phyloP scores from a whole-genome alignment of 345 rosid species.

The Moricandia moricandioides region DNA sequence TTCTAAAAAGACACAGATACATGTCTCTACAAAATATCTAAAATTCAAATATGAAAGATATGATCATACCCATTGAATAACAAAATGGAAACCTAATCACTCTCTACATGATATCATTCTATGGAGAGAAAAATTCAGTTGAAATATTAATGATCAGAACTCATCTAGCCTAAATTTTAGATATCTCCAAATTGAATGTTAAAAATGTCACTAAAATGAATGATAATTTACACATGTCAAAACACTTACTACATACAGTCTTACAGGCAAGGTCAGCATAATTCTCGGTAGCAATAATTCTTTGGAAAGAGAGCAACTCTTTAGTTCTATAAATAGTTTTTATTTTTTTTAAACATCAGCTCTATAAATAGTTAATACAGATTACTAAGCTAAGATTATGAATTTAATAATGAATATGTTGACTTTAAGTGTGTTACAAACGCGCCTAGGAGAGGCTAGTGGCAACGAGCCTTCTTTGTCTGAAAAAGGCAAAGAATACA shows the following conservation, averaged over 20 bases:
- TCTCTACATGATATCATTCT: background rate
- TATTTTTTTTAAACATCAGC: background rate
- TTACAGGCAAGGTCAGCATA: constrained; percentile 19
- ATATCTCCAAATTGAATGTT: background rate
- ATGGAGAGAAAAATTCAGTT: background rate
- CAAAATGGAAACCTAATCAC: constrained; percentile 3
- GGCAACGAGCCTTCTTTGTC: constrained; percentile 40
- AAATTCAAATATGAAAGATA: constrained; percentile 4
- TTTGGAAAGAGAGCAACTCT: constrained; percentile 2
- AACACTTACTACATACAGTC: constrained; percentile 6
- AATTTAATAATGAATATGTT: constrained; percentile 24
- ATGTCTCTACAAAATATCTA: background rate
- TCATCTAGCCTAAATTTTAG: background rate
- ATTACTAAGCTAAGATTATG: constrained; percentile 28
- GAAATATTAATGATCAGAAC: constrained; percentile 6
- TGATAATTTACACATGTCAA: constrained; percentile 4
- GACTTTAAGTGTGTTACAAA: constrained; percentile 12
- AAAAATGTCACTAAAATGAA: background rate
- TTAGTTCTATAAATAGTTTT: background rate
- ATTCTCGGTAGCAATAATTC: constrained; percentile 15
- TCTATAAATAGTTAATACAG: background rate
- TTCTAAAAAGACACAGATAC: background rate
- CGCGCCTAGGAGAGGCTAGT: constrained; percentile 27
- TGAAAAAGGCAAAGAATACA: constrained; percentile 17
- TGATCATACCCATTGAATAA: background rate